Conservation (phyloP, 2,329 filamentous ascomycete species). For the Paracorniculantispora psalliotae region DNA sequence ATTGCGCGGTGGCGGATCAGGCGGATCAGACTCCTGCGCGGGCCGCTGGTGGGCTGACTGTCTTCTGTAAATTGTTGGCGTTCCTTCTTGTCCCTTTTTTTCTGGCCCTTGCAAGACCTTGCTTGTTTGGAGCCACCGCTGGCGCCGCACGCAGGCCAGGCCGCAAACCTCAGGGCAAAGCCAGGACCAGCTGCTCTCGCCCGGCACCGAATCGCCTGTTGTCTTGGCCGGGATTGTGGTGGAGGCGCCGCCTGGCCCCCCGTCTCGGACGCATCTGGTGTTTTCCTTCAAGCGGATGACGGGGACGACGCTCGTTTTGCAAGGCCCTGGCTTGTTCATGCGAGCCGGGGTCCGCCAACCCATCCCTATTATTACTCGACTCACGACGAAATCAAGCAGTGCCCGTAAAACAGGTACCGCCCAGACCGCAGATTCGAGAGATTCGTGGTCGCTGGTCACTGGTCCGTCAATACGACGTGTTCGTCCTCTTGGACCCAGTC, state of each 20-base stretch:
- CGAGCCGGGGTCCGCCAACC: constrained; percentile 7
- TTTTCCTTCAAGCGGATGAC: constrained; percentile 1
- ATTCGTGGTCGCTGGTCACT: background rate
- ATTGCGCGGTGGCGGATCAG: constrained; percentile 13
- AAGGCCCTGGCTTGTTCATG: constrained; percentile 12
- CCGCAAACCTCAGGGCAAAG: constrained; percentile 13
- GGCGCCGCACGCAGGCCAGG: constrained; percentile 4
- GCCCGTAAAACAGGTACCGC: background rate
- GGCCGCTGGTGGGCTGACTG: constrained; percentile 6
- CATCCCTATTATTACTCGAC: constrained; percentile 3
- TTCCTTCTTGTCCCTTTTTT: background rate
- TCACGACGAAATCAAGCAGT: background rate
- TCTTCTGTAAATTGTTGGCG: constrained; percentile 1
- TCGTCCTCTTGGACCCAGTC: background rate
- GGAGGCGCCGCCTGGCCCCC: background rate
- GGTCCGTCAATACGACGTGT: background rate
- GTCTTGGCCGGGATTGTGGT: background rate
- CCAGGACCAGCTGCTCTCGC: constrained; percentile 7
- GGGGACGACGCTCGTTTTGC: background rate
- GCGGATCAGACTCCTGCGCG: constrained; percentile 12
- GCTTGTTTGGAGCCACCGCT: background rate
- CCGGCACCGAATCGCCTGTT: background rate
- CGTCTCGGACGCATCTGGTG: constrained; percentile 1
- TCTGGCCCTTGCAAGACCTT: no score
- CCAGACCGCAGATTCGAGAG: background rate